A percentile compares a stretch with the other conserved stretches of the same genome.
Evolutionary conservation across 306 rosid genomes (phyloP).

Genomic region (Begonia peltatifolia): DNA sequence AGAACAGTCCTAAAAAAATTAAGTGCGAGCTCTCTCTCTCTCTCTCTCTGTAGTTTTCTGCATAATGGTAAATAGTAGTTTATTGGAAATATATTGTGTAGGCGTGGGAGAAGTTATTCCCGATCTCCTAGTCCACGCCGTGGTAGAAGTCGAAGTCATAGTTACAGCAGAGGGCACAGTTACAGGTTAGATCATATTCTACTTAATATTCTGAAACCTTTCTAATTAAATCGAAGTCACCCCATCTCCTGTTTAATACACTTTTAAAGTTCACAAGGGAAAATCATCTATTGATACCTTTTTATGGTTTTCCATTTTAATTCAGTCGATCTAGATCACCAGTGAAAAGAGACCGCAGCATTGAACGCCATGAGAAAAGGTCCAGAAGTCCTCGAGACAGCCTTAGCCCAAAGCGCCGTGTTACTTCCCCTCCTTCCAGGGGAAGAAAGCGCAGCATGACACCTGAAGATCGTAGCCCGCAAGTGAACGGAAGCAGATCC

Average conservation of each 20-base stretch:
- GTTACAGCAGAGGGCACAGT: conserved; percentile 45
- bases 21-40: conserved; percentile 8
- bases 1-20: conserved; percentile 36
- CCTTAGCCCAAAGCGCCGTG: conserved; percentile 29
- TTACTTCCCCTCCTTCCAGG: conserved; percentile 27
- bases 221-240: too few species aligned
- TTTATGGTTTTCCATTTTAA: background rate
- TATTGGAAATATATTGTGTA: background rate
- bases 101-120: conserved; percentile 27
- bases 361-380: conserved; percentile 25
- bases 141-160: conserved; percentile 42
- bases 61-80: background rate
- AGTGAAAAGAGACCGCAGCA: conserved; percentile 27
- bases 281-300: too few species aligned
- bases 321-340: conserved; percentile 37
- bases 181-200: conserved; percentile 18
- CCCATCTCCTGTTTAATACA: too few species aligned
- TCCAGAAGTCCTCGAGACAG: conserved; percentile 34
- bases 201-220: too few species aligned
- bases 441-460: conserved; percentile 25
- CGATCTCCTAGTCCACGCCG: conserved; percentile 32
- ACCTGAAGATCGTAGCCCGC: conserved; percentile 32
- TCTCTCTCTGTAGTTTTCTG: background rate
- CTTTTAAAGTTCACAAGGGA: too few species aligned
- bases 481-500: conserved; percentile 20